Base-by-base conservation (phyloP, 495 filamentous ascomycete species). In the Rhypophila decipiens region DNA sequence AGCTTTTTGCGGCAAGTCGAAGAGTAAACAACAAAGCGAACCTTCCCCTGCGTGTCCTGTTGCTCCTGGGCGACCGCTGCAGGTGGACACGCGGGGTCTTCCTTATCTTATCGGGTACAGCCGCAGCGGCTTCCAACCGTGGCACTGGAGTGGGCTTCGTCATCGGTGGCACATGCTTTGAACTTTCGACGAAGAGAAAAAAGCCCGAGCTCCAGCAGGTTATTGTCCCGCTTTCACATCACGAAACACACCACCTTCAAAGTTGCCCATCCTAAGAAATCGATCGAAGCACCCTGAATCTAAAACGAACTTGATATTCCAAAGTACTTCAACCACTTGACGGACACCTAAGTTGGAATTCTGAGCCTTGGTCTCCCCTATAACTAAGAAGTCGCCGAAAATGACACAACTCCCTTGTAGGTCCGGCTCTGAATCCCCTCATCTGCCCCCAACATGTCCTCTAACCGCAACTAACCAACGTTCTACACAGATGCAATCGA, bases 401-500 rank as follows among this genome's bases (percentile, higher is more conserved):
- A 85, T 80, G 83, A 78, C 82, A 47, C 80, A 80, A 56, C 74
- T 89, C 55, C 86, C 85, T 54, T 87, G 86, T 90, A 78, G 56
- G 83, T 73, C 22, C 4, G n/a, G 1, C 19, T n/a, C n/a, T n/a
- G n/a, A 9, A 29, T 5, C 13, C 15, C 27, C 15, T 17, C 15
- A 8, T 18, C 18, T 2, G 12, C 36, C 7, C 10, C 17, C 17
- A 2, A 10, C 36, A 2, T 38, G 8, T 19, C 20, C 9, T 3
- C 2, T n/a, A 38, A 17, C 17, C 15, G 13, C 36, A 38, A 17
- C 36, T 38, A 35, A 19, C 36, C 20, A 17, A 38, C 36, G 36
- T 8, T 10, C 9, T 24, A 27, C 20, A 24, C 68, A 98, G 93
- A 97, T 75, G 93, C 93, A 60, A 89, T 90, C 43, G 93, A 98